A percentile compares a stretch with the other conserved stretches of the same genome.
Conservation (phyloP, 192 early-diverging fungal genomes). For the Dissophora ornata region DNA sequence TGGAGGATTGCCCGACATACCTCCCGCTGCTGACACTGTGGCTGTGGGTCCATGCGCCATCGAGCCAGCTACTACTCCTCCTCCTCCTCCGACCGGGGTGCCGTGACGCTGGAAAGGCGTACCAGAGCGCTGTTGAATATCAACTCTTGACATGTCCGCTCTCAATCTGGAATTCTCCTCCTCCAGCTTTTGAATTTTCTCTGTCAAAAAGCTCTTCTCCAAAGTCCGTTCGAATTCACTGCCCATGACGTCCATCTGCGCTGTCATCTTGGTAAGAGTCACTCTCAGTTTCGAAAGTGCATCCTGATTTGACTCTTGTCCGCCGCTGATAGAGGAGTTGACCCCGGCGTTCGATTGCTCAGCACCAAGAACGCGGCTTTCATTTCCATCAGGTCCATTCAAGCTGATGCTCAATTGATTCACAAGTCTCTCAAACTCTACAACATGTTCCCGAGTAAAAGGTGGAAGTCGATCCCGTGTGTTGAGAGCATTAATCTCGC, state of each 20-base stretch:
- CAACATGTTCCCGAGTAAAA: constrained; percentile 57
- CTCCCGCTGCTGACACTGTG: constrained; percentile 5
- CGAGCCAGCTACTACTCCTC: too few species aligned
- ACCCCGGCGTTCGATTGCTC: constrained; percentile 23
- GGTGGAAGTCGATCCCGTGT: constrained; percentile 43
- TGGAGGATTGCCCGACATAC: constrained; percentile 14
- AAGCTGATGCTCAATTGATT: constrained; percentile 29
- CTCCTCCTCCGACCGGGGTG: constrained; percentile 16
- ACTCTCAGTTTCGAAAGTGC: constrained; percentile 37
- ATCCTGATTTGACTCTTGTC: constrained; percentile 38
- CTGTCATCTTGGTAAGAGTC: constrained; percentile 49
- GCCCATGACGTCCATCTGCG: constrained; percentile 59
- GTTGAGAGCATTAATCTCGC: constrained; percentile 59
- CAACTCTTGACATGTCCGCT: constrained; percentile 39
- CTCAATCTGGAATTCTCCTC: constrained; percentile 43
- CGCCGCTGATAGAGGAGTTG: constrained; percentile 24
- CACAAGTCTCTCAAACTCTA: constrained; percentile 44
- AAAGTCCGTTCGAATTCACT: constrained; percentile 57
- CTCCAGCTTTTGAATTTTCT: constrained; percentile 37
- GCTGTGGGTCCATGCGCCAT: constrained; percentile 6
- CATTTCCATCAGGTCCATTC: constrained; percentile 9
- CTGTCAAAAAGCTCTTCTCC: constrained; percentile 54
- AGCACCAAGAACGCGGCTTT: constrained; percentile 10
- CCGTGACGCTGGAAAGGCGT: constrained; percentile 31
- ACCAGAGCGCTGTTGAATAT: constrained; percentile 46